Percentiles rank a stretch among this genome's conserved stretches.
These are phyloP conservation scores for Lactuca saligna DNA, from an alignment of 129 eudicot genomes.

Conservation along the genomic window DNA sequence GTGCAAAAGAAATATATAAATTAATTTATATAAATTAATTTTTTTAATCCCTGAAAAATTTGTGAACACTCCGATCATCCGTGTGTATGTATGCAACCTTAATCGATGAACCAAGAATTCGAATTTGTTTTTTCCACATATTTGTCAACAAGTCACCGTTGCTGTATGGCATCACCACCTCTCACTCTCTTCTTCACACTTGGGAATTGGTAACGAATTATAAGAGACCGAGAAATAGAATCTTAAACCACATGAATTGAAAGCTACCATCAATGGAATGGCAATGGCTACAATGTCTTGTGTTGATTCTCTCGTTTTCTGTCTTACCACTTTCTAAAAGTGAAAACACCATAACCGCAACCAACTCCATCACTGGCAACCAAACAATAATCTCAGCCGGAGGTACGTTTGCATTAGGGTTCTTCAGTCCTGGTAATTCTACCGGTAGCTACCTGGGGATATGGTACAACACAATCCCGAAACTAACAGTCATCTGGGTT, in stretches of 20 bases:
- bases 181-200: too few relatives aligned
- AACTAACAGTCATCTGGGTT: conserved; percentile 58
- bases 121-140: too few relatives aligned
- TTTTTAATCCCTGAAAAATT: too few relatives aligned
- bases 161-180: too few relatives aligned
- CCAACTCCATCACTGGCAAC: conserved; percentile 36
- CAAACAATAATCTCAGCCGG: conserved; percentile 39
- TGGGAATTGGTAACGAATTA: too few relatives aligned
- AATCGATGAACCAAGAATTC: too few relatives aligned
- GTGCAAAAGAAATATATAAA: too few relatives aligned
- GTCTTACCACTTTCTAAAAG: conserved; percentile 17
- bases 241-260: background rate
- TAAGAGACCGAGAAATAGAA: background rate
- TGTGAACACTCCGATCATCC: too few relatives aligned
- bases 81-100: too few relatives aligned
- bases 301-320: conserved; percentile 23
- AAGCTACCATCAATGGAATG: conserved; percentile 13
- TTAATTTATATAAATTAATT: too few relatives aligned
- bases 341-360: conserved; percentile 31
- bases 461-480: conserved; percentile 41
- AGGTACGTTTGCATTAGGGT: conserved; percentile 53
- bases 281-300: conserved; percentile 25
- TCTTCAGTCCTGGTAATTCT: conserved; percentile 50
- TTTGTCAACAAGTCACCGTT: too few relatives aligned
- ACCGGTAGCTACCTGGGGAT: conserved; percentile 49